Base-by-base conservation (phyloP, 1,284 basidiomycete genomes). In the Ustanciosporium gigantosporum region DNA sequence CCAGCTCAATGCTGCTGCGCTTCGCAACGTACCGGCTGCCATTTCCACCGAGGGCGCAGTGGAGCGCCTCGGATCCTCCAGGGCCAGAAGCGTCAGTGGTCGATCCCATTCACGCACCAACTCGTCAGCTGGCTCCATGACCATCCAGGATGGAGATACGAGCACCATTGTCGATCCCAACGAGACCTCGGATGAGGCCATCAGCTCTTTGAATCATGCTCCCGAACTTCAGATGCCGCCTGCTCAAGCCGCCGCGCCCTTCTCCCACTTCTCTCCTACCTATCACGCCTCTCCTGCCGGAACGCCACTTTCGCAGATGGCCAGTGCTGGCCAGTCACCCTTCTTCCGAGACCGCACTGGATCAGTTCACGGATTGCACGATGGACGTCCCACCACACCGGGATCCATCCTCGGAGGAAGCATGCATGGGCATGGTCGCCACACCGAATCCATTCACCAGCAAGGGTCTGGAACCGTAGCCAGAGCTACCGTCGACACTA, bases 401-500 rank as follows among this genome's bases (percentile, higher is more conserved):
- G 69, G 67, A n/a, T 68, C 66, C 15, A 58, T 69, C 23, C 34
- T 69, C 16, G 67, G 66, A 40, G 48, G 66, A 38, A 59, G 61
- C 39, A 50, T 23, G 11, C 47, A 70, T 23, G 47, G 41, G 15
- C 42, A 60, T 22, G 37, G 36, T 19, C 31, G 36, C 11, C 49
- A 44, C 5, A 31, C 31, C 7, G 44, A 62, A 15, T 34, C 48
- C 20, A 17, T 51, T 13, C 52, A 47, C 14, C 44, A 45, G 11
- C 59, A 62, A 19, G 68, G 68, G 13, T 59, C 51, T 19, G 69
- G 70, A 5, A 68, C 73, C 87, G 3, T 97, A 24, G 93, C 92
- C 13, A 83, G 93, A 23, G 95, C 94, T 3, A 88, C 88, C 1
- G 88, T 90, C 45, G 94, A 99, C 75, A 91, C 90, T 4, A 97